phyloP scores from a whole-genome alignment of 192 early-diverging fungal genomes.

The Glomus cerebriforme region DNA sequence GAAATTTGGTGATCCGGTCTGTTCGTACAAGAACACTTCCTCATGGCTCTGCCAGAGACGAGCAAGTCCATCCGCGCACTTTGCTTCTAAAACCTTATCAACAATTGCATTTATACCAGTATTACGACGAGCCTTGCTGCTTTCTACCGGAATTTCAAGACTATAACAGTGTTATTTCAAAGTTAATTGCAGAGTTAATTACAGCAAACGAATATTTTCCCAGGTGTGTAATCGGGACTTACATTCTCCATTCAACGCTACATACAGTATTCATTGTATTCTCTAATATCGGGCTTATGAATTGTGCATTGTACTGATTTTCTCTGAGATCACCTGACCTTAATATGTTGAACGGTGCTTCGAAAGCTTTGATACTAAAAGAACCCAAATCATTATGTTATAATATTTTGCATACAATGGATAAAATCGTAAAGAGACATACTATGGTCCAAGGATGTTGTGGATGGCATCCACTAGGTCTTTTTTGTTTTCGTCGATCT shows the following conservation, averaged over 20 bases:
- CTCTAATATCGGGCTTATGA: conserved; percentile 5
- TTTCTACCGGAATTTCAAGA: conserved; percentile 22
- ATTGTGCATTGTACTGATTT: conserved; percentile 19
- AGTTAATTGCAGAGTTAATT: background rate
- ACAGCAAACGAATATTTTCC: conserved; percentile 22
- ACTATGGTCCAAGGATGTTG: too few relatives aligned
- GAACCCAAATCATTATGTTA: background rate
- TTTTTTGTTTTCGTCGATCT: too few relatives aligned
- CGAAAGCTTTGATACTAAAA: conserved; percentile 24
- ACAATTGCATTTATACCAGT: conserved; percentile 27
- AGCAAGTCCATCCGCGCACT: conserved; percentile 32
- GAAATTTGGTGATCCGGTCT: conserved; percentile 19
- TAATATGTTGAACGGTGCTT: conserved; percentile 20
- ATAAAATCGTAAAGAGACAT: too few relatives aligned
- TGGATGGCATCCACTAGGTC: too few relatives aligned
- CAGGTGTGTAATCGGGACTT: conserved; percentile 30
- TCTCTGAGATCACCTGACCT: background rate
- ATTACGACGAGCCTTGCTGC: conserved; percentile 28
- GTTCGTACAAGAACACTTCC: conserved; percentile 31
- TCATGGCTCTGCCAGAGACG: conserved; percentile 29
- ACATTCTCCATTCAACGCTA: conserved; percentile 25
- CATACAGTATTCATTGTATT: conserved; percentile 2
- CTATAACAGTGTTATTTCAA: conserved; percentile 32
- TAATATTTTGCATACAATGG: too few relatives aligned
- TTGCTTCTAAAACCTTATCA: conserved; percentile 32